phyloP scores from a whole-genome alignment of 2,329 filamentous ascomycete genomes.

The Aspergillus cejpii region DNA sequence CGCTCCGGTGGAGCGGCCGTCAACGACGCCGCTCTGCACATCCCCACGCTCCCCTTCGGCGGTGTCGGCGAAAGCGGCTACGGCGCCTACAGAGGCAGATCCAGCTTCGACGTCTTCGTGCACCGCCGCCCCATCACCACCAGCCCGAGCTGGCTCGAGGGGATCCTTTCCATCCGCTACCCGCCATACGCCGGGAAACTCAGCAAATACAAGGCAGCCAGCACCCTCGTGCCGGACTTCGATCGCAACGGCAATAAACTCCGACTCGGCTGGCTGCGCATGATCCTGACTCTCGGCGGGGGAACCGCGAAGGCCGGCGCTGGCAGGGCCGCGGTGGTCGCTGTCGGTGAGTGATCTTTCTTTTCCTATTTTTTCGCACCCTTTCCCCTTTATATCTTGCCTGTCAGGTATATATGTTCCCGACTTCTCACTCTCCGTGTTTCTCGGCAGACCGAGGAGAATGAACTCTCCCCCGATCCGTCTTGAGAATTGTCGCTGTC shows the following conservation, averaged over 20 bases:
- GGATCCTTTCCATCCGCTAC: slow-evolving; percentile 52
- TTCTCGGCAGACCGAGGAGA: slow-evolving; percentile 4
- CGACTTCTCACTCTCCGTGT: slow-evolving; percentile 6
- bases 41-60: slow-evolving; percentile 70
- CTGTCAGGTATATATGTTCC: slow-evolving; percentile 1
- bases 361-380: slow-evolving; percentile 3
- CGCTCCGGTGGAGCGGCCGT: slow-evolving; percentile 60
- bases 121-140: slow-evolving; percentile 54
- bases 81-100: slow-evolving; percentile 69
- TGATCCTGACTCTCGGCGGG: slow-evolving; percentile 38
- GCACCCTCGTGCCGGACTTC: slow-evolving; percentile 52
- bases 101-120: slow-evolving; percentile 58
- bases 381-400: slow-evolving; percentile 1
- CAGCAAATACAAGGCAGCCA: slow-evolving; percentile 47
- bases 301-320: slow-evolving; percentile 35
- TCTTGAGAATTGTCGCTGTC: not conserved
- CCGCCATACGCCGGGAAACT: slow-evolving; percentile 55
- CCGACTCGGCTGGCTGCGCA: slow-evolving; percentile 36
- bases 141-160: slow-evolving; percentile 56
- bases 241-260: slow-evolving; percentile 50
- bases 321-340: slow-evolving; percentile 31
- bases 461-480: not conserved
- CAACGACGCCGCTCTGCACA: slow-evolving; percentile 60
- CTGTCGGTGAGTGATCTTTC: slow-evolving; percentile 36
- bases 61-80: slow-evolving; percentile 73